These are phyloP conservation scores for Aegilops speltoides DNA, from an alignment of 176 grass and related monocot genomes.

Conservation along the genomic window DNA sequence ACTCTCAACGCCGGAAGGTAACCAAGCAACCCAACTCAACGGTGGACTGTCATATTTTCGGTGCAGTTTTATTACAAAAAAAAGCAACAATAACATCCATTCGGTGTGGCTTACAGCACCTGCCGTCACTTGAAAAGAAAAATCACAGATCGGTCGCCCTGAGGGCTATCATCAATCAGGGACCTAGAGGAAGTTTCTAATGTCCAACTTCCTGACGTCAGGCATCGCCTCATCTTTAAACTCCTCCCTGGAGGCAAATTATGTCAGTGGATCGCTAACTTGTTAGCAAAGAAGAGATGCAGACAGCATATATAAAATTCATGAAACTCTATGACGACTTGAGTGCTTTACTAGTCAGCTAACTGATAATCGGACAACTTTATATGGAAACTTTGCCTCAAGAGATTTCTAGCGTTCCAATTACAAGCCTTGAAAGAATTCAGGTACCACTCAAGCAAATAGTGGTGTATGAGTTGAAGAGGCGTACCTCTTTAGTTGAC, in stretches of 20 bases:
- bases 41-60: slow-evolving; percentile 9
- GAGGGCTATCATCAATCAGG: slow-evolving; percentile 1
- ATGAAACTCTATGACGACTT: not conserved
- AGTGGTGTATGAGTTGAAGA: not conserved
- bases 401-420: not conserved
- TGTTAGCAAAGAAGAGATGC: not conserved
- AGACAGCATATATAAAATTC: not conserved
- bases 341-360: not conserved
- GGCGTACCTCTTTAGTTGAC: slow-evolving; percentile 74
- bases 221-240: slow-evolving; percentile 92
- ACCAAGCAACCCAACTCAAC: slow-evolving; percentile 23
- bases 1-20: not conserved
- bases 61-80: slow-evolving; percentile 63
- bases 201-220: slow-evolving; percentile 76
- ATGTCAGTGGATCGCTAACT: not conserved
- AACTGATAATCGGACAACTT: not conserved
- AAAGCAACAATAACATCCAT: slow-evolving; percentile 19
- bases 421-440: not conserved
- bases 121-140: slow-evolving; percentile 17
- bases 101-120: slow-evolving; percentile 41
- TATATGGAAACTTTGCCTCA: not conserved
- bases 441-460: not conserved
- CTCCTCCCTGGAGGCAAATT: slow-evolving; percentile 67
- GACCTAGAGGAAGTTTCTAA: slow-evolving; percentile 74
- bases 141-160: not conserved